Evolutionary conservation across 768 basidiomycete species (phyloP).

Genomic region (Chalciporus chontae): DNA sequence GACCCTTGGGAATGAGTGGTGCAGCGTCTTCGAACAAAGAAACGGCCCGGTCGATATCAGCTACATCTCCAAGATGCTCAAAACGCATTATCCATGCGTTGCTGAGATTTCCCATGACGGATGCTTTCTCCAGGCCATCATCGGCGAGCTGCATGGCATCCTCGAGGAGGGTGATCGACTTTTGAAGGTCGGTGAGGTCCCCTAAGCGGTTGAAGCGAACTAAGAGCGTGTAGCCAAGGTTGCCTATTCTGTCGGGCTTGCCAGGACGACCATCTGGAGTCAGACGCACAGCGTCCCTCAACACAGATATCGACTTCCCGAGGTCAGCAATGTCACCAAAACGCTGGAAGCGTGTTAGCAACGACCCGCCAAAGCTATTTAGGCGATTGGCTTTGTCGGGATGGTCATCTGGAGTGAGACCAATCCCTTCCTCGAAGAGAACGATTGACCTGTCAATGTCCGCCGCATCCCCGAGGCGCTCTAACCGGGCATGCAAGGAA

Average conservation of each 20-base stretch:
- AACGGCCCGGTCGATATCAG: background rate
- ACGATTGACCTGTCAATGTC: background rate
- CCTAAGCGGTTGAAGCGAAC: background rate
- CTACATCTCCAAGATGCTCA: background rate
- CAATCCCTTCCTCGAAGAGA: background rate
- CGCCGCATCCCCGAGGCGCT: background rate
- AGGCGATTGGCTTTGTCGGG: background rate
- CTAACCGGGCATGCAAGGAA: background rate
- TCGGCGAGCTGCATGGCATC: background rate
- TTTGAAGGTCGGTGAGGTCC: background rate
- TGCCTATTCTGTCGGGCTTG: background rate
- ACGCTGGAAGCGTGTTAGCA: background rate
- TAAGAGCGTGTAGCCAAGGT: background rate
- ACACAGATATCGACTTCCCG: background rate
- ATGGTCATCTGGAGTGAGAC: background rate
- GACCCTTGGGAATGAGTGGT: background rate
- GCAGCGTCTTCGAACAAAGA: background rate
- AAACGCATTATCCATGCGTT: background rate
- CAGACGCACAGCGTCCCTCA: background rate
- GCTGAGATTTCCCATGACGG: background rate
- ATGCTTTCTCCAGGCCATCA: background rate
- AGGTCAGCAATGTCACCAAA: background rate
- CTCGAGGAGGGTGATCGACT: background rate
- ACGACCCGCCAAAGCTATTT: background rate
- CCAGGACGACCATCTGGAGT: background rate